Percentiles rank a stretch among this genome's conserved stretches.
These are phyloP conservation scores for Candida vartiovaarae DNA, from an alignment of 805 yeast species.

Conservation along the genomic window DNA sequence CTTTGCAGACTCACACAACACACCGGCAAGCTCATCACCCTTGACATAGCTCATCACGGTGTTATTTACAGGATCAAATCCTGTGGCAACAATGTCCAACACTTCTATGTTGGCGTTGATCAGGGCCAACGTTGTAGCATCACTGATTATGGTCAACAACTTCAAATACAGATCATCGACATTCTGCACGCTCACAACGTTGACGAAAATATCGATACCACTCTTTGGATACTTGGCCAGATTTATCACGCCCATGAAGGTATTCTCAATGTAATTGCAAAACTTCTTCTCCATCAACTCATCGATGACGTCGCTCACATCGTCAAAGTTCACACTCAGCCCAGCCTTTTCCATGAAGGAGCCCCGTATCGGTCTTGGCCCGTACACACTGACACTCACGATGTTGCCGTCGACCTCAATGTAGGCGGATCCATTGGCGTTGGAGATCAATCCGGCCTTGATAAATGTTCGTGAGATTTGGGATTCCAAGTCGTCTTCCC, in stretches of 20 bases:
- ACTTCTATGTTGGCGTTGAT: slow-evolving; percentile 82
- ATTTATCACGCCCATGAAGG: slow-evolving; percentile 31
- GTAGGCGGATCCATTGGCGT: slow-evolving; percentile 79
- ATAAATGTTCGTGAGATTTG: slow-evolving; percentile 38
- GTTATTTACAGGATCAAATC: slow-evolving; percentile 36
- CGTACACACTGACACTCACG: slow-evolving; percentile 65
- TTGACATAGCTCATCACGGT: slow-evolving; percentile 45
- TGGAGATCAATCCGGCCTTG: slow-evolving; percentile 57
- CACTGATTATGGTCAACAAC: slow-evolving; percentile 32
- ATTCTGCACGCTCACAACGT: slow-evolving; percentile 43
- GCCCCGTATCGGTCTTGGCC: slow-evolving; percentile 82
- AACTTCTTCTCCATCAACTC: slow-evolving; percentile 37
- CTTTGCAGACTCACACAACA: slow-evolving; percentile 40
- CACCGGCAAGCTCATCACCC: slow-evolving; percentile 53
- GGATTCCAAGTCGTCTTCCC: slow-evolving; percentile 24
- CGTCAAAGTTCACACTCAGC: slow-evolving; percentile 44
- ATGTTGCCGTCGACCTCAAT: slow-evolving; percentile 48
- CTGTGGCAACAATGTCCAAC: slow-evolving; percentile 67
- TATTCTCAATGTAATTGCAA: slow-evolving; percentile 33
- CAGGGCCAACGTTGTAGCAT: slow-evolving; percentile 58
- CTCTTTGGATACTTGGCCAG: slow-evolving; percentile 83
- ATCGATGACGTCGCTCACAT: slow-evolving; percentile 24
- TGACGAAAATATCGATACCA: slow-evolving; percentile 70
- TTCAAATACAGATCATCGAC: slow-evolving; percentile 26
- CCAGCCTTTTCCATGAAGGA: slow-evolving; percentile 62